Conservation (phyloP, 2,329 filamentous ascomycete species). For the Plenodomus biglobosus region DNA sequence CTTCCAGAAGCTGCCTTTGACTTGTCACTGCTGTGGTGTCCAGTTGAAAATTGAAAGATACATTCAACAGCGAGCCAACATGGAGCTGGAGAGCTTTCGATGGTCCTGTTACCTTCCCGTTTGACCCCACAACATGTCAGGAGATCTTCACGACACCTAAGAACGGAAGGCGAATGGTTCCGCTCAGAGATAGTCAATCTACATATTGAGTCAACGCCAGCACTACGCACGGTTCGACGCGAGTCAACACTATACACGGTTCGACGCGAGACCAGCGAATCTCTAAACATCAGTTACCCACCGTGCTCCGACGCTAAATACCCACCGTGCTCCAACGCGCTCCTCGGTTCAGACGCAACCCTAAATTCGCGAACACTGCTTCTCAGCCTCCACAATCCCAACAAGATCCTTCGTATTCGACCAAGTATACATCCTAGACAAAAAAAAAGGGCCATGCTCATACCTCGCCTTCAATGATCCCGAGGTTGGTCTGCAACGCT, state of each 20-base stretch:
- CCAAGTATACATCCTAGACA: conserved; percentile 24
- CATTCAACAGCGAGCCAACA: conserved; percentile 24
- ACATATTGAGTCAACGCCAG: conserved; percentile 23
- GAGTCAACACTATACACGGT: conserved; percentile 26
- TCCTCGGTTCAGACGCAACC: conserved; percentile 19
- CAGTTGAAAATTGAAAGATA: conserved; percentile 20
- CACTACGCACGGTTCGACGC: conserved; percentile 33
- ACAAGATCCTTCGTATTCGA: conserved; percentile 29
- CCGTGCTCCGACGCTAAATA: conserved; percentile 33
- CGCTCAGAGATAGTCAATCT: conserved; percentile 33
- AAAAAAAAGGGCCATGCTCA: conserved; percentile 27
- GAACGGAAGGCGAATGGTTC: conserved; percentile 28
- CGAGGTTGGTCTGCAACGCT: conserved; percentile 23
- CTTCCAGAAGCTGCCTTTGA: conserved; percentile 40
- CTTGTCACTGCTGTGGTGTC: conserved; percentile 39
- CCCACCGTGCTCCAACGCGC: conserved; percentile 31
- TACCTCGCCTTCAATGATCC: conserved; percentile 28
- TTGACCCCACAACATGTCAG: conserved; percentile 37
- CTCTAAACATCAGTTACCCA: conserved; percentile 28
- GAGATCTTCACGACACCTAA: conserved; percentile 26
- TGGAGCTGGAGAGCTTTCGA: conserved; percentile 39
- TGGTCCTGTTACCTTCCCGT: conserved; percentile 36
- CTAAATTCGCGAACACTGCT: conserved; percentile 27
- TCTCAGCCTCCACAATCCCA: conserved; percentile 27
- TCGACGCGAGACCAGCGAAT: conserved; percentile 26